Evolutionary conservation across 2,329 filamentous ascomycete genomes (phyloP).

Genomic region (Leptosphaerulina australis): DNA sequence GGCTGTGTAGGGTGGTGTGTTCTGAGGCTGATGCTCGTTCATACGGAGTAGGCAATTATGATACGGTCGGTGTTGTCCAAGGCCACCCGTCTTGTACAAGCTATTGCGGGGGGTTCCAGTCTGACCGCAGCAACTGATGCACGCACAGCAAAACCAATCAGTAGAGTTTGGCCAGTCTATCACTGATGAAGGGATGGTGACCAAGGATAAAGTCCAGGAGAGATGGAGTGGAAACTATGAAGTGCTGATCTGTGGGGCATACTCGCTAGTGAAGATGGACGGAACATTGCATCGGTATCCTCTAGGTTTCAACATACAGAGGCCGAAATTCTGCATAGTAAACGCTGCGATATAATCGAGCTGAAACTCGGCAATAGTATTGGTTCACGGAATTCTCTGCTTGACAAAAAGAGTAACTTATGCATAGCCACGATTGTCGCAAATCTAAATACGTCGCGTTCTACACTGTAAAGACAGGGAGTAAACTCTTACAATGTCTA

Average conservation of each 20-base stretch:
- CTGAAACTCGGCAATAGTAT: no score
- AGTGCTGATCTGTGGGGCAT: conserved; percentile 9
- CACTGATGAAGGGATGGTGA: no score
- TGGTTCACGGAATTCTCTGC: no score
- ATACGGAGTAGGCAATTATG: not conserved
- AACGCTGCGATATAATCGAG: no score
- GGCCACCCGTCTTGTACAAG: not conserved
- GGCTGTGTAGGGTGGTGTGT: not conserved
- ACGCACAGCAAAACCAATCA: no score
- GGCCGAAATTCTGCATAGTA: no score
- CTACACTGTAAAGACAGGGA: not conserved
- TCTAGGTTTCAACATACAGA: not conserved
- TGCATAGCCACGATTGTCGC: conserved; percentile 4
- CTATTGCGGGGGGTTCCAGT: no score
- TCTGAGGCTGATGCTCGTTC: not conserved
- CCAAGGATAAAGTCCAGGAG: not conserved
- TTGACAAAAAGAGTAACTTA: not conserved
- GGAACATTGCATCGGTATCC: not conserved
- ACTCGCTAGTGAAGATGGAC: not conserved
- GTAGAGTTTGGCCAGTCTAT: no score
- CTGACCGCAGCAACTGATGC: no score
- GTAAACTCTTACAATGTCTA: not conserved
- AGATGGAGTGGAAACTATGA: not conserved
- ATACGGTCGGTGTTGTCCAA: conserved; percentile 3
- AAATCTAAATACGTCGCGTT: not conserved